phyloP scores from a whole-genome alignment of 768 basidiomycete genomes.

The Galerina sulciceps region DNA sequence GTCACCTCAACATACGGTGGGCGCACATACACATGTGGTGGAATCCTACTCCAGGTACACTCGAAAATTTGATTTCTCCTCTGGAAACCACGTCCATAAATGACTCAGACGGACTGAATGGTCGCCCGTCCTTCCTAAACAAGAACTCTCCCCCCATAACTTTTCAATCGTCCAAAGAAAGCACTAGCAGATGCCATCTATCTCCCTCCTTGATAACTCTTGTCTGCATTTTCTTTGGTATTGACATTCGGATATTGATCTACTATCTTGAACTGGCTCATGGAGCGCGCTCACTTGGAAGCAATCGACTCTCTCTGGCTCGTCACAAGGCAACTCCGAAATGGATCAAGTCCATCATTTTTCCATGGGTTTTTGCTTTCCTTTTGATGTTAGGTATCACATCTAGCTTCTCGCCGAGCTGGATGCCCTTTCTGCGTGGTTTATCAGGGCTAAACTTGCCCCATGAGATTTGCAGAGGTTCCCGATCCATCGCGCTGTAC shows the following conservation, averaged over 20 bases:
- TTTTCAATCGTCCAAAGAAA: constrained; percentile 8
- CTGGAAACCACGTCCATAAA: not conserved
- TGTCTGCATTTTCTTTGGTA: not conserved
- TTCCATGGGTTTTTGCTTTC: not conserved
- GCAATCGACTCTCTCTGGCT: not conserved
- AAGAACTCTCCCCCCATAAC: constrained; percentile 6
- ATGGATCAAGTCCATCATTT: not conserved
- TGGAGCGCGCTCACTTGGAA: not conserved
- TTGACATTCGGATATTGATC: not conserved
- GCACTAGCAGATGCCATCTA: not conserved
- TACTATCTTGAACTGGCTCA: constrained; percentile 7
- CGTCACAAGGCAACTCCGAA: not conserved
- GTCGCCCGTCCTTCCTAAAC: constrained; percentile 3
- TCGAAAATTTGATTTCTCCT: not conserved
- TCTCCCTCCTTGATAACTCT: not conserved
- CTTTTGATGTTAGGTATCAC: not conserved
- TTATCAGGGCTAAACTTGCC: constrained; percentile 1
- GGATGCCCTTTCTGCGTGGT: not conserved
- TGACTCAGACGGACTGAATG: not conserved
- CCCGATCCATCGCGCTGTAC: constrained; percentile 5
- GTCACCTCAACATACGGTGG: too few species aligned
- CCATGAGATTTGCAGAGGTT: not conserved
- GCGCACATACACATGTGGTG: too few species aligned
- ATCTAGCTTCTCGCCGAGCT: constrained; percentile 3
- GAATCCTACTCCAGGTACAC: too few species aligned